Percentiles rank a stretch among this genome's conserved stretches.
phyloP scores from a whole-genome alignment of 345 rosid genomes.

The Luvunga scandens region DNA sequence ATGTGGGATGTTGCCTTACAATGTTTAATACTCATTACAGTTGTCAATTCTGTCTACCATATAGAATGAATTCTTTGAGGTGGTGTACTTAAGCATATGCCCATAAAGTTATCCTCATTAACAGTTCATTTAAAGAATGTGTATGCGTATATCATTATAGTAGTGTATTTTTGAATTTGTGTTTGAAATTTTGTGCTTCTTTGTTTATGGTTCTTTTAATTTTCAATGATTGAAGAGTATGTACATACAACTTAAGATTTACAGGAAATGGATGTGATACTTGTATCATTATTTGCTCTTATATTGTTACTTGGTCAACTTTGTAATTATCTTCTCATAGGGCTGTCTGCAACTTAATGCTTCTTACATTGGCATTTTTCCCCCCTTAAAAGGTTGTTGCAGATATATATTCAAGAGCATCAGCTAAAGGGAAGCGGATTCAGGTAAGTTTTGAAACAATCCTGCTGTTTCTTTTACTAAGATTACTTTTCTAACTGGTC shows the following conservation, averaged over 20 bases:
- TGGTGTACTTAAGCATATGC: background rate
- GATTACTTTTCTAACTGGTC: background rate
- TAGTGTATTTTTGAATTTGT: background rate
- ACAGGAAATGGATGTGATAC: background rate
- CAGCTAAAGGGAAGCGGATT: constrained; percentile 93
- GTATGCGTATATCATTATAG: background rate
- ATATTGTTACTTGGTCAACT: background rate
- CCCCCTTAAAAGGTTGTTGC: constrained; percentile 60
- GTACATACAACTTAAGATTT: background rate
- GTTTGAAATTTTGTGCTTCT: background rate
- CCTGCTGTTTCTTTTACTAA: background rate
- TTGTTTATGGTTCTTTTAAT: background rate
- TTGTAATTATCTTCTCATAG: background rate
- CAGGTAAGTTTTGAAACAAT: constrained; percentile 45
- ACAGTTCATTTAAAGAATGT: background rate
- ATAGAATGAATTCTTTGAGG: background rate
- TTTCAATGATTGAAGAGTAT: background rate
- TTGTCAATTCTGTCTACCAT: too few relatives aligned
- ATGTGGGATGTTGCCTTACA: too few relatives aligned
- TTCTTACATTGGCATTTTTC: background rate
- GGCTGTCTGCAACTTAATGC: background rate
- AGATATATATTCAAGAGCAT: constrained; percentile 89
- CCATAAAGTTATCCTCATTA: background rate
- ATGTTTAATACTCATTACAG: too few relatives aligned
- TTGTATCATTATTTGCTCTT: background rate